phyloP scores from a whole-genome alignment of 495 filamentous ascomycete genomes.

The Penicillium angulare region DNA sequence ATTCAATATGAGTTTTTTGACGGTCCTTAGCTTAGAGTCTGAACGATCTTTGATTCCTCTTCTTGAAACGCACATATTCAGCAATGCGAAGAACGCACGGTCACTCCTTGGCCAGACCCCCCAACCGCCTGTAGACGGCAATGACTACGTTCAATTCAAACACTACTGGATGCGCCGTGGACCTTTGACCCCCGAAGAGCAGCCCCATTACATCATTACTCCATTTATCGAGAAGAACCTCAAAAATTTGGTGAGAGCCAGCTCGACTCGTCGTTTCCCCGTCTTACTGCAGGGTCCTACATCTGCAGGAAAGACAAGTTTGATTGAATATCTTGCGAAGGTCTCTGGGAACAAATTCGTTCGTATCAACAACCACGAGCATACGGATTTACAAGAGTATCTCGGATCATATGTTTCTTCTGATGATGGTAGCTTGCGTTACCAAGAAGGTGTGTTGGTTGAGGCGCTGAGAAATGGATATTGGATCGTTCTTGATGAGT shows the following conservation, averaged over 20 bases:
- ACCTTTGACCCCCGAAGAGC: conserved; percentile 58
- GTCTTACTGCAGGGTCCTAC: conserved; percentile 97
- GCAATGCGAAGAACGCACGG: conserved; percentile 60
- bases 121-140: conserved; percentile 69
- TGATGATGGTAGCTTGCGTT: conserved; percentile 76
- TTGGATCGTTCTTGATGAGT: conserved; percentile 97
- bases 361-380: conserved; percentile 98
- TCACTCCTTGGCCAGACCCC: conserved; percentile 73
- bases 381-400: conserved; percentile 98
- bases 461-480: conserved; percentile 88
- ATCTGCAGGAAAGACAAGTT: conserved; percentile 95
- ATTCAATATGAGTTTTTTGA: conserved; percentile 97
- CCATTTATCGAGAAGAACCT: conserved; percentile 93
- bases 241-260: conserved; percentile 87
- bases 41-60: conserved; percentile 73
- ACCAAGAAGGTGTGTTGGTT: conserved; percentile 93
- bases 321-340: conserved; percentile 97
- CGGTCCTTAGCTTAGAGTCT: conserved; percentile 75
- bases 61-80: conserved; percentile 77
- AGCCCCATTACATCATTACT: conserved; percentile 92
- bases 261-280: conserved; percentile 86
- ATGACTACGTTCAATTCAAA: conserved; percentile 79
- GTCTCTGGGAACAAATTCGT: conserved; percentile 95
- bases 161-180: conserved; percentile 92
- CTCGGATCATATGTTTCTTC: conserved; percentile 90